These are phyloP conservation scores for Durotheca rogersii DNA, from an alignment of 495 filamentous ascomycete species.

Conservation along the genomic window DNA sequence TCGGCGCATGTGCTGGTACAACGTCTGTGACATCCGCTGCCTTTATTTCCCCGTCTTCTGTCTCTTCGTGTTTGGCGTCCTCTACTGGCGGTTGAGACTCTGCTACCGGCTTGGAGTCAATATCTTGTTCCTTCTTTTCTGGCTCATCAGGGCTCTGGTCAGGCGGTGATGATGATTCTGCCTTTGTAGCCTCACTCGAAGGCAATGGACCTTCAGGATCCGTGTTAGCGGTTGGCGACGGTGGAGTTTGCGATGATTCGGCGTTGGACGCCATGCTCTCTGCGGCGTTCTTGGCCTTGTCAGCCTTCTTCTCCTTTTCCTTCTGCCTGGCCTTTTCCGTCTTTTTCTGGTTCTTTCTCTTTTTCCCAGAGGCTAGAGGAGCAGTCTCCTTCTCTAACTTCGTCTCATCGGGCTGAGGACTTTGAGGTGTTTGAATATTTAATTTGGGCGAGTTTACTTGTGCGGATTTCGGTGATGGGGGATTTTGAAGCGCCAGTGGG, in stretches of 20 bases:
- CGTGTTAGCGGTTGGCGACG: constrained; percentile 9
- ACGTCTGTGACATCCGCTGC: constrained; percentile 13
- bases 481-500: neutral
- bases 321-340: constrained; percentile 16
- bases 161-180: constrained; percentile 5
- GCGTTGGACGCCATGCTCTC: constrained; percentile 36
- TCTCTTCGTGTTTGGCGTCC: constrained; percentile 21
- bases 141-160: constrained; percentile 12
- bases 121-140: constrained; percentile 25
- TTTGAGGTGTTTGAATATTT: constrained; percentile 22
- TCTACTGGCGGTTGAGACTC: constrained; percentile 9
- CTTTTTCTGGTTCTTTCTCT: constrained; percentile 20
- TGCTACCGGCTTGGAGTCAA: constrained; percentile 19
- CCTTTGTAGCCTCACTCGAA: constrained; percentile 18
- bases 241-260: constrained; percentile 23
- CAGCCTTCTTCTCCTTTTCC: constrained; percentile 17
- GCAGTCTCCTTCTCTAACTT: constrained; percentile 4
- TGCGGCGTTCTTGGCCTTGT: constrained; percentile 33
- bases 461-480: constrained; percentile 3
- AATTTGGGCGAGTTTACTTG: constrained; percentile 15
- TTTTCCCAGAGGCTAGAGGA: constrained; percentile 4
- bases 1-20: neutral
- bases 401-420: constrained; percentile 10
- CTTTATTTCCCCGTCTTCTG: constrained; percentile 17
- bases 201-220: constrained; percentile 19